phyloP scores from a whole-genome alignment of 257 asterid genomes.

The Plantago major region DNA sequence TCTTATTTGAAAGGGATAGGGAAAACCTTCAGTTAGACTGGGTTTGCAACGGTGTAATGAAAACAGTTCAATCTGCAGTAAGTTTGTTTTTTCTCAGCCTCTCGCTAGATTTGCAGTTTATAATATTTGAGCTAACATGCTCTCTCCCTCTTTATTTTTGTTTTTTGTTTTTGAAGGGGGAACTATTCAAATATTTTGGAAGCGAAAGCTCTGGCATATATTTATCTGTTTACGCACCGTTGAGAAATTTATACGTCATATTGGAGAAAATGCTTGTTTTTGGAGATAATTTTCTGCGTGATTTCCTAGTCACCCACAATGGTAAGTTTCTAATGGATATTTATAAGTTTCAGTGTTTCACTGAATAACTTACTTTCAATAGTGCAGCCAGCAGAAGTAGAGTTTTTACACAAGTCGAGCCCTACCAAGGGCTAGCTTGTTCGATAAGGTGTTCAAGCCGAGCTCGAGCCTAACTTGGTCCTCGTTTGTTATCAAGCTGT shows the following conservation, averaged over 20 bases:
- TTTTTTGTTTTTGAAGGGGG: conserved; percentile 43
- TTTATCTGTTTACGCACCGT: conserved; percentile 35
- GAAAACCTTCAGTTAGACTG: conserved; percentile 49
- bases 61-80: conserved; percentile 53
- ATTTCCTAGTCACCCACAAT: conserved; percentile 59
- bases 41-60: conserved; percentile 42
- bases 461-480: too few species aligned
- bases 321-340: conserved; percentile 34
- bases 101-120: conserved; percentile 9
- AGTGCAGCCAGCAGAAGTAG: too few species aligned
- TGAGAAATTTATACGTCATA: conserved; percentile 41
- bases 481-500: too few species aligned
- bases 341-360: conserved; percentile 5
- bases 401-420: too few species aligned
- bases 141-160: background rate
- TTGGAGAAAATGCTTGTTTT: conserved; percentile 50
- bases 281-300: conserved; percentile 63
- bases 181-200: conserved; percentile 43
- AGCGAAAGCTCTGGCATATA: conserved; percentile 21
- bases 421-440: too few species aligned
- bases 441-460: too few species aligned
- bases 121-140: too few species aligned
- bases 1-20: conserved; percentile 46
- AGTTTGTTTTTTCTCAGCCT: conserved; percentile 27
- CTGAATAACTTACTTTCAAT: too few species aligned